Conservation (phyloP, 345 rosid genomes). For the Trapa bicornis region DNA sequence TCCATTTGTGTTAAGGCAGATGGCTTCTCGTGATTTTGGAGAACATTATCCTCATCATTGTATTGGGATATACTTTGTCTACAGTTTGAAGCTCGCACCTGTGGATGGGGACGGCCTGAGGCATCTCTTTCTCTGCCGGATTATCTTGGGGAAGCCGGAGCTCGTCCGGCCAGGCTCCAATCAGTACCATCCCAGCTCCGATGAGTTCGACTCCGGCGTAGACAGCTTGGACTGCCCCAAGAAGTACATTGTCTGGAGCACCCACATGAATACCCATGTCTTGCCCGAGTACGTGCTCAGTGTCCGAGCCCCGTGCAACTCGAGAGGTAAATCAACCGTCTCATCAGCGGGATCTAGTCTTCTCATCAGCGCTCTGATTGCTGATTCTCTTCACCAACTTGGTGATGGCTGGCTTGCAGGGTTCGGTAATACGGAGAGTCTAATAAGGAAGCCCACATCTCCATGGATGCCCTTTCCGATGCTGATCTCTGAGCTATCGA, state of each 20-base stretch:
- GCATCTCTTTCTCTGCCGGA: conserved; percentile 59
- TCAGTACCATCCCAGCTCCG: conserved; percentile 44
- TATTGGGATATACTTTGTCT: neutral
- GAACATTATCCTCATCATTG: neutral
- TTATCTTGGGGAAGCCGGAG: conserved; percentile 61
- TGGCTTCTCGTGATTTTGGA: neutral
- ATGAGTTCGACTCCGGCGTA: conserved; percentile 58
- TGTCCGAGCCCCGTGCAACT: conserved; percentile 39
- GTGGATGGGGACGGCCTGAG: conserved; percentile 44
- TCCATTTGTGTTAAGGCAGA: neutral
- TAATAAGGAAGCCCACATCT: conserved; percentile 32
- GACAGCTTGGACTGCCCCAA: conserved; percentile 40
- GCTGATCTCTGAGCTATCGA: conserved; percentile 43
- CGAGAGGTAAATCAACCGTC: neutral
- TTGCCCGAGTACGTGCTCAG: conserved; percentile 55
- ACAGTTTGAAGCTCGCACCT: conserved; percentile 34
- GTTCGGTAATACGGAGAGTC: conserved; percentile 12
- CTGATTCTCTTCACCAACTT: neutral
- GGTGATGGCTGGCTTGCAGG: conserved; percentile 18
- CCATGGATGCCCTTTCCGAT: conserved; percentile 76
- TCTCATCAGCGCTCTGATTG: neutral
- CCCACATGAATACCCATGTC: conserved; percentile 56
- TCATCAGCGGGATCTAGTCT: neutral
- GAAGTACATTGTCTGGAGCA: conserved; percentile 61
- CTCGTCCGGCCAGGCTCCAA: conserved; percentile 38